Evolutionary conservation across 345 rosid species (phyloP), one percentile per base, ranked within the genome.

Genomic region (Angophora floribunda): DNA sequence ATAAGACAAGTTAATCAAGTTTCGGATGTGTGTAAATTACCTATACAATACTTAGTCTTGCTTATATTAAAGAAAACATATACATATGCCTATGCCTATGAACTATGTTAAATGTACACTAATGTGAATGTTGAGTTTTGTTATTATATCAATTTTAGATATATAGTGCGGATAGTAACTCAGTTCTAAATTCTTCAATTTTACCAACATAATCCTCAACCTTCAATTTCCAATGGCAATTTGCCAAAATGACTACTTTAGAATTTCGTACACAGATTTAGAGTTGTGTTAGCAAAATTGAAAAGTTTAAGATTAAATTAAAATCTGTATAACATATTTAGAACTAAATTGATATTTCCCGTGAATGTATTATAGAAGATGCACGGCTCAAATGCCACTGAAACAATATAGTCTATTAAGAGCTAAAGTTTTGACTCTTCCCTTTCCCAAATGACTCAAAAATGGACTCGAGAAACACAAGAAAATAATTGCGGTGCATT

Each of bases 171-270:
- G 2, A 36, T 7, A 70, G 1, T 1, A 16, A 67, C 32, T 70
- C 2, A 70, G 7, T 32, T 19, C 5, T 70, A 70, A 36, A 17
- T 70, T 1, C 32, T 0, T 67, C 11, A 32, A 36, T 44, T 70
- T 70, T 19, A 6, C 6, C 0, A 36, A 0, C 47, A 70, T 19
- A 4, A 13, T 36, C 26, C 14, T 70, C 82, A 36, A 36, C 26
- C 26, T 70, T 70, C 0, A 0, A 70, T 70, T 70, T 36, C 7
- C 10, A 17, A 13, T 70, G 82, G 7, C 26, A 36, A 19, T 36
- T 36, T 70, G 19, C 9, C 1, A 0, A 7, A 32, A 67, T 5
- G 3, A 36, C 26, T 36, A 0, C 3, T 9, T 36, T 70, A 1
- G 1, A 36, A 36, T 36, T 11, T 70, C 12, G 7, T 1, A 0